Evolutionary conservation across 208 protist genomes (phyloP).

Genomic region (Trypanosoma scelopori): DNA sequence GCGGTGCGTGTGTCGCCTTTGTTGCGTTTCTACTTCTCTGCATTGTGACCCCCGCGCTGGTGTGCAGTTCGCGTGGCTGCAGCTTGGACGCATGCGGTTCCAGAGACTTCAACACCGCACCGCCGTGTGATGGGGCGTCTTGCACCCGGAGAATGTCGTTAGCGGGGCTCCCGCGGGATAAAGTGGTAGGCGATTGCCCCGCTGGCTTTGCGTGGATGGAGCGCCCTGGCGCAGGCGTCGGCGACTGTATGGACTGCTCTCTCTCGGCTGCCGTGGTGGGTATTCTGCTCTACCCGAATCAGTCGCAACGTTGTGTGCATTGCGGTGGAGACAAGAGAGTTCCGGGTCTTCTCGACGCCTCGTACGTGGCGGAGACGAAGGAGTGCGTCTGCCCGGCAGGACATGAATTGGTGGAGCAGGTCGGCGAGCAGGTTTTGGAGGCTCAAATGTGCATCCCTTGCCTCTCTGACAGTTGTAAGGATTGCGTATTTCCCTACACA

Average conservation of each 20-base stretch:
- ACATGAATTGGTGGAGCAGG: slow-evolving; percentile 12
- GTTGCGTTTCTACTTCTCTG: slow-evolving; percentile 46
- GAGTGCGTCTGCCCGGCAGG: slow-evolving; percentile 11
- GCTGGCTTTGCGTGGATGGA: slow-evolving; percentile 5
- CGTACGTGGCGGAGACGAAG: slow-evolving; percentile 4
- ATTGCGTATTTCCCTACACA: slow-evolving; percentile 45
- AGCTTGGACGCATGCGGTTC: no score
- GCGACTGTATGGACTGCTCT: slow-evolving; percentile 18
- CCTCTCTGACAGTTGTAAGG: neutral
- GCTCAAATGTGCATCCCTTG: slow-evolving; percentile 16
- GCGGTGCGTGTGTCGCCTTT: slow-evolving; percentile 73
- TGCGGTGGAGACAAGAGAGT: slow-evolving; percentile 12
- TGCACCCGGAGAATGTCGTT: no score
- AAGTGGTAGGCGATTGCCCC: neutral
- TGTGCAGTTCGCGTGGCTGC: no score
- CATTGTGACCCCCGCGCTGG: no score
- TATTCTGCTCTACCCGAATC: slow-evolving; percentile 14
- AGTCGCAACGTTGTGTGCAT: slow-evolving; percentile 25
- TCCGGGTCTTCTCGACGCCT: slow-evolving; percentile 7
- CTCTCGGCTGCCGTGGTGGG: slow-evolving; percentile 8
- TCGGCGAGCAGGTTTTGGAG: slow-evolving; percentile 1
- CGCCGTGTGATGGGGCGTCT: no score
- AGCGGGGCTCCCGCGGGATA: no score
- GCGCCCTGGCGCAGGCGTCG: neutral
- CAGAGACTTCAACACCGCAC: no score